A percentile compares a stretch with the other conserved stretches of the same genome.
phyloP scores from a whole-genome alignment of 768 basidiomycete species.

The Gymnopilus dilepis region DNA sequence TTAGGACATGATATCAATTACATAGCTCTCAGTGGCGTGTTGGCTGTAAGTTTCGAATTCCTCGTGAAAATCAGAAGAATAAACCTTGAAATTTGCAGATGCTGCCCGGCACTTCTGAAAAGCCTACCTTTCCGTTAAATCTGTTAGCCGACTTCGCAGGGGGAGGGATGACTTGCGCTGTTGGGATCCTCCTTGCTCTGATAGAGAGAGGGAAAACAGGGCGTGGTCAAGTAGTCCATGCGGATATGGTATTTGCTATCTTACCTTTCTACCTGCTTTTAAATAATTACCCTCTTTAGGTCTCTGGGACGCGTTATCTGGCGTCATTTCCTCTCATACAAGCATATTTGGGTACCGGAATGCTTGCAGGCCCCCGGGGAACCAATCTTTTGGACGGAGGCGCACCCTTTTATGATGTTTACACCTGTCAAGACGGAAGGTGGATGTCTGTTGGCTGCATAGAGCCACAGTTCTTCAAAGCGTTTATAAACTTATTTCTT shows the following conservation, averaged over 20 bases:
- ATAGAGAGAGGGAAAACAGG: constrained; percentile 69
- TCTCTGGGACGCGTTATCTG: constrained; percentile 81
- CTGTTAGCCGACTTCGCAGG: constrained; percentile 85
- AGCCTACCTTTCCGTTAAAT: constrained; percentile 77
- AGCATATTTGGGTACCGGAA: constrained; percentile 37
- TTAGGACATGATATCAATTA: constrained; percentile 87
- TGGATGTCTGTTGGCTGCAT: constrained; percentile 82
- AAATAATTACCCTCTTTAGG: constrained; percentile 44
- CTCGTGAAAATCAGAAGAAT: background rate
- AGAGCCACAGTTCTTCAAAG: constrained; percentile 73
- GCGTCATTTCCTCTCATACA: constrained; percentile 72
- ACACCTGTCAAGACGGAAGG: constrained; percentile 71
- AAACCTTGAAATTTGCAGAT: constrained; percentile 45
- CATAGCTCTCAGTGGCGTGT: constrained; percentile 75
- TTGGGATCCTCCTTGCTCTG: constrained; percentile 78
- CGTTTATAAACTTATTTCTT: constrained; percentile 62
- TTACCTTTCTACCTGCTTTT: background rate
- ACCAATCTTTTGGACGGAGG: constrained; percentile 74
- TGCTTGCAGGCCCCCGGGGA: constrained; percentile 54
- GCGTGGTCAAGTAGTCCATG: constrained; percentile 73
- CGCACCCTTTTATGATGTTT: constrained; percentile 78
- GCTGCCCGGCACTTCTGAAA: constrained; percentile 65
- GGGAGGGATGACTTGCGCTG: constrained; percentile 73
- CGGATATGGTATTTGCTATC: constrained; percentile 67
- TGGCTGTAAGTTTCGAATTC: constrained; percentile 52